Evolutionary conservation across 179 eudicot species (phyloP), one percentile per base, ranked within the genome.

Genomic region (Carnegiea gigantea): DNA sequence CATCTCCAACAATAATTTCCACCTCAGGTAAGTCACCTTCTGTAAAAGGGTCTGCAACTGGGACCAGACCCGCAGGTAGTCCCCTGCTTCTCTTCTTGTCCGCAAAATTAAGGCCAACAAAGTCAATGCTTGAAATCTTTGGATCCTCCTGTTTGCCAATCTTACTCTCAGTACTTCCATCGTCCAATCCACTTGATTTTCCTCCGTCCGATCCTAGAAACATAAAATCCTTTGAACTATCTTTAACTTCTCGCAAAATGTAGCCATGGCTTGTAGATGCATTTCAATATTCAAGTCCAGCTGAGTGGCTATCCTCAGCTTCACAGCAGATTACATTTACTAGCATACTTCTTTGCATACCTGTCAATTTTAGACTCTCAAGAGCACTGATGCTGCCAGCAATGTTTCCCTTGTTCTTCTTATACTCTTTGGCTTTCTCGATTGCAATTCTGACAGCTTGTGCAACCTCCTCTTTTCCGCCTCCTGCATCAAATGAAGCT

Each of bases 1-100:
- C 79, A 87, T 93, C 98, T 73, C 98, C 98, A 67, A 93, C 92
- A 75, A 95, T 76, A 72, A 95, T 88, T 84, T 95, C 98, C 46
- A 95, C 96, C 72, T 95, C 98, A 54, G 93, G 97, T 80, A 87
- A 67, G 44, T 95, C 90, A 30, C 87, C 91, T 44, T 83, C 86
- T 23, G 88, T 82, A 78, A 80, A 94, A 62, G 92, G 85, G 78
- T 93, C 97, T 11, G 81, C 62, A 18, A 83, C 23, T 59, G 93
- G 97, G 77, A 90, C 79, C 86, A 95, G 87, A 67, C 98, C 97
- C 82, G 95, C 88, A 23, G 97, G 98, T 80, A 93, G 87, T 77
- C 89, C 91, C 84, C 97, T 91, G 84, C 89, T 79, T 70, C 87
- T 89, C 87, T 89, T 95, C 89, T 93, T 93, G 70, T 93, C 97